Conservation (phyloP, 495 filamentous ascomycete genomes). For the Podospora appendiculata region DNA sequence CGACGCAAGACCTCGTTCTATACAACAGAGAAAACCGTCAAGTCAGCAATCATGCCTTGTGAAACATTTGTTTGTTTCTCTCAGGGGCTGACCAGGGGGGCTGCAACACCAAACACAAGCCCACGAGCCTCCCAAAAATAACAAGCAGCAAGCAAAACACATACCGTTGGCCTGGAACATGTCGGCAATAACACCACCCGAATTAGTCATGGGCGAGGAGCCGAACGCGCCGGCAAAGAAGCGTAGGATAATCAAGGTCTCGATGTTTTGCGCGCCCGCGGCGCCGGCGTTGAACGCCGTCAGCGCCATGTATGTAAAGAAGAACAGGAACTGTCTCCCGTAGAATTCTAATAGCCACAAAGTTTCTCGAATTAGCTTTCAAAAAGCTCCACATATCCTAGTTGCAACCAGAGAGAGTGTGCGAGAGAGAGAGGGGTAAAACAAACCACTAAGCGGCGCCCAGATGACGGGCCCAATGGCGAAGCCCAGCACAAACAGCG, state of each 20-base stretch:
- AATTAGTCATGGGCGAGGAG: slow-evolving; percentile 63
- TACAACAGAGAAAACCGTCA: too few relatives aligned
- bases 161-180: slow-evolving; percentile 51
- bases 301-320: slow-evolving; percentile 53
- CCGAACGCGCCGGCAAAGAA: slow-evolving; percentile 79
- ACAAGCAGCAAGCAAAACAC: background rate
- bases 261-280: slow-evolving; percentile 53
- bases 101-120: too few relatives aligned
- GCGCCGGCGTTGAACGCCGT: slow-evolving; percentile 64
- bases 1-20: slow-evolving; percentile 55
- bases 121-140: too few relatives aligned
- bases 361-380: background rate
- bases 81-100: too few relatives aligned
- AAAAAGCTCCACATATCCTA: background rate
- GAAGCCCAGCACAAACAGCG: slow-evolving; percentile 69
- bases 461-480: slow-evolving; percentile 60
- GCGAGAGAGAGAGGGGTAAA: background rate
- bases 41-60: background rate
- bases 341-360: slow-evolving; percentile 46
- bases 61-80: too few relatives aligned
- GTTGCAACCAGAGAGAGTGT: slow-evolving; percentile 12
- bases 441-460: slow-evolving; percentile 45
- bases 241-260: slow-evolving; percentile 62
- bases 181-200: slow-evolving; percentile 68
- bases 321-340: slow-evolving; percentile 64